Percentiles rank a stretch among this genome's conserved stretches.
phyloP scores from a whole-genome alignment of 306 rosid species.

The Urtica urens region DNA sequence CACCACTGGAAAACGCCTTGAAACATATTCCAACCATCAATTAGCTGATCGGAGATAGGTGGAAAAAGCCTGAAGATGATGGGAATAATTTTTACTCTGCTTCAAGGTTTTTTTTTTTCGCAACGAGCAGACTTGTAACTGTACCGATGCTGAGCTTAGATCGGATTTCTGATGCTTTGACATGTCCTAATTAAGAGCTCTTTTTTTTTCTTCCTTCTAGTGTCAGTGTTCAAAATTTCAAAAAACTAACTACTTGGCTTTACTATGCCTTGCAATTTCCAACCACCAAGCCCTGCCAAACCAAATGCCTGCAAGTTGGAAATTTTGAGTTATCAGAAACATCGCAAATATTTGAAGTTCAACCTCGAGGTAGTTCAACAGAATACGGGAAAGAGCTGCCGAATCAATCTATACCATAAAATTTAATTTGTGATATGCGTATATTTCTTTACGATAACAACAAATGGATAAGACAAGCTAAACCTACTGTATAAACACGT shows the following conservation, averaged over 20 bases:
- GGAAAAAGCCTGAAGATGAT: not conserved
- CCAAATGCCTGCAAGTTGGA: conserved; percentile 61
- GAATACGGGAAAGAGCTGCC: too few species aligned
- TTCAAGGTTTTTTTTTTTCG: not conserved
- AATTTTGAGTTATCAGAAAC: conserved; percentile 9
- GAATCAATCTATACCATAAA: too few species aligned
- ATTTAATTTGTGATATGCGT: too few species aligned
- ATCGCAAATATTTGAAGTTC: too few species aligned
- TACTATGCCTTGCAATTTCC: conserved; percentile 91
- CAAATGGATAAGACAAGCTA: too few species aligned
- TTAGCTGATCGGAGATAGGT: conserved; percentile 1
- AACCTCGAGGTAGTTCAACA: too few species aligned
- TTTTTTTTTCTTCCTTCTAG: not conserved
- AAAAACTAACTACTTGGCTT: conserved; percentile 49
- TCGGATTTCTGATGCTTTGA: not conserved
- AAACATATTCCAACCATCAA: not conserved
- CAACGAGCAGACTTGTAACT: conserved; percentile 1
- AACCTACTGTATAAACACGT: too few species aligned
- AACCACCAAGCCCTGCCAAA: conserved; percentile 86
- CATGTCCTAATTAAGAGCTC: not conserved
- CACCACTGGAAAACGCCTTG: not conserved
- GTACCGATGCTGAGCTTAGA: not conserved
- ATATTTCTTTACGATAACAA: too few species aligned
- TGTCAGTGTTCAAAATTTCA: conserved; percentile 10
- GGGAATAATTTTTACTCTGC: not conserved